Evolutionary conservation across 2,329 filamentous ascomycete genomes (phyloP).

Genomic region (Dothiorella sarmentorum): DNA sequence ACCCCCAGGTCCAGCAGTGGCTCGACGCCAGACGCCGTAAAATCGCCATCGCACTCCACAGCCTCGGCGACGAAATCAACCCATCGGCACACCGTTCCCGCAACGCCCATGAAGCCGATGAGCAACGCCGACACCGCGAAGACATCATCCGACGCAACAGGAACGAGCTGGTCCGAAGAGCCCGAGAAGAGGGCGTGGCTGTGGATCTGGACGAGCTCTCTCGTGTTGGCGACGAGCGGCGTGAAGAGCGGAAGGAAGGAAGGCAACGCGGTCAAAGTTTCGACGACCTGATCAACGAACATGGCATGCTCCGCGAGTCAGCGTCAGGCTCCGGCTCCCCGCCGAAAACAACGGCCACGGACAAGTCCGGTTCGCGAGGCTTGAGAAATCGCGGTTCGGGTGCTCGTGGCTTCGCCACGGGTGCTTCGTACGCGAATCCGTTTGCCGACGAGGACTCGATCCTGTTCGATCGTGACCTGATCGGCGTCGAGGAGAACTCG

Average conservation of each 20-base stretch:
- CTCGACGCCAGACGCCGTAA: conserved; percentile 59
- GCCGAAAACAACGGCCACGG: conserved; percentile 23
- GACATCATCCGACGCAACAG: conserved; percentile 34
- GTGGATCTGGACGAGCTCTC: conserved; percentile 41
- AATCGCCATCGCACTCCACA: conserved; percentile 57
- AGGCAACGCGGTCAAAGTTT: conserved; percentile 31
- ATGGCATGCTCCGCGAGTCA: conserved; percentile 35
- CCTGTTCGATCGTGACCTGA: conserved; percentile 42
- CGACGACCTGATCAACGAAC: conserved; percentile 39
- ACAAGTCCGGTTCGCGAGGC: conserved; percentile 23
- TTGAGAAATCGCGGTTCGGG: conserved; percentile 10
- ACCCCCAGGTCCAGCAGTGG: conserved; percentile 61
- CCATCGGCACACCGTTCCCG: background rate
- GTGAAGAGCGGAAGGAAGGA: conserved; percentile 19
- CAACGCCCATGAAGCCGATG: conserved; percentile 27
- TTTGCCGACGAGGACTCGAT: conserved; percentile 45
- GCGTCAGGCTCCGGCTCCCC: background rate
- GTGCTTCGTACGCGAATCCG: conserved; percentile 42
- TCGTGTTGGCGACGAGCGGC: conserved; percentile 27
- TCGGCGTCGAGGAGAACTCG: conserved; percentile 21
- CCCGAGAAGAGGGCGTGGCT: conserved; percentile 39
- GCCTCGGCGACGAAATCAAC: conserved; percentile 56
- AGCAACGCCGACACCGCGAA: conserved; percentile 29
- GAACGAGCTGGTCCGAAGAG: conserved; percentile 34
- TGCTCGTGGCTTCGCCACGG: conserved; percentile 35